Evolutionary conservation across 208 protist species (phyloP), one percentile per base, ranked within the genome.

Genomic region (Trypanosoma melophagium): DNA sequence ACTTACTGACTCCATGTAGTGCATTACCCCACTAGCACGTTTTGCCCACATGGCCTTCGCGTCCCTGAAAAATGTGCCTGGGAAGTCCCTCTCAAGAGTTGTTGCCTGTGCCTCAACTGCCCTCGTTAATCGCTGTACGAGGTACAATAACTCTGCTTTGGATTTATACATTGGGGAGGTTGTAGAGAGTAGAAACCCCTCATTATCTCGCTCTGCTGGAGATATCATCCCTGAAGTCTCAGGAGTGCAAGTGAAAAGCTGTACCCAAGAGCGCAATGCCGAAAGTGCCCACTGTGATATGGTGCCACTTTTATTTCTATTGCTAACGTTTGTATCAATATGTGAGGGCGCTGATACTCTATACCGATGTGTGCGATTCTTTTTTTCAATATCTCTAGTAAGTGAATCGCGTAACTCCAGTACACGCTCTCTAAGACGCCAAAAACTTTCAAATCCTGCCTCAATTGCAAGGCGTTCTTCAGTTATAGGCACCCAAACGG

Each of bases 21-120:
- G 75, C 13, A 92, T 69, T 0, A 92, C 38, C 13, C 62, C 74
- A 49, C 72, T 70, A 13, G 88, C 54, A 4, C 77, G 73, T 25
- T 75, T 25, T 8, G 52, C 42, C 81, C 76, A 83, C 53, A 80
- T 79, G 57, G 83, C 60, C 62, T 81, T 84, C 44, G 69, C 65
- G n/a, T 84, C 79, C 38, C 87, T 80, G 57, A 79, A 86, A 65
- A 92, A 95, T 1, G 84, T 44, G 0, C 77, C 81, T 10, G 76
- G 76, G 61, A 88, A 93, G 28, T 77, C 70, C 9, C 49, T 47
- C 76, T 95, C 90, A 59, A 95, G 77, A 31, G 82, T 71, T 19
- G 59, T 68, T 14, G 74, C 90, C 40, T 92, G 78, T 38, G 66
- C 71, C 69, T 95, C 87, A 45, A 95, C 72, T 7, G 74, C 79